Evolutionary conservation across 768 basidiomycete genomes (phyloP).

Genomic region (Imleria badia): DNA sequence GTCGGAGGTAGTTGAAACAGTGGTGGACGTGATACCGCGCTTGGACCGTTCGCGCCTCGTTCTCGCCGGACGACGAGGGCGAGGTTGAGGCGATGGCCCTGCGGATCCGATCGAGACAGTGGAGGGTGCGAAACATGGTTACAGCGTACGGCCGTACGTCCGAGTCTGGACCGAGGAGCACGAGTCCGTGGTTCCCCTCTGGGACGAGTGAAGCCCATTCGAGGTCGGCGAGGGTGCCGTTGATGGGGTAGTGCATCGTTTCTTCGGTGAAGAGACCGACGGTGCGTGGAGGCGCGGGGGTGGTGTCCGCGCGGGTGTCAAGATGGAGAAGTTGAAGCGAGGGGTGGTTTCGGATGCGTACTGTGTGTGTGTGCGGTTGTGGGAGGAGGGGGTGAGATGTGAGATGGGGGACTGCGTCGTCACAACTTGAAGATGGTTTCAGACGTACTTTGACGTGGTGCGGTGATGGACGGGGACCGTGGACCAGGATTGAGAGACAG

Average conservation of each 20-base stretch:
- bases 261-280: slow-evolving; percentile 23
- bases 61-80: neutral
- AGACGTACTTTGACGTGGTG: slow-evolving; percentile 17
- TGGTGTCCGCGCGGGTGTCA: neutral
- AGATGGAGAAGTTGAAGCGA: slow-evolving; percentile 17
- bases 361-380: neutral
- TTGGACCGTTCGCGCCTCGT: neutral
- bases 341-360: slow-evolving; percentile 11
- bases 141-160: slow-evolving; percentile 33
- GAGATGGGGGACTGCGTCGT: neutral
- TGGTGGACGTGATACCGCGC: slow-evolving; percentile 26
- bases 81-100: slow-evolving; percentile 12
- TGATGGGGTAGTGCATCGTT: slow-evolving; percentile 22
- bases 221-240: slow-evolving; percentile 23
- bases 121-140: slow-evolving; percentile 40
- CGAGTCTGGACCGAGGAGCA: slow-evolving; percentile 12
- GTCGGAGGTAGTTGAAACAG: slow-evolving; percentile 42
- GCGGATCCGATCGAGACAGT: slow-evolving; percentile 40
- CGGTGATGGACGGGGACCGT: neutral
- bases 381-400: too few relatives aligned
- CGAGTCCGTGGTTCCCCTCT: slow-evolving; percentile 16
- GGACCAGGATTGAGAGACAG: neutral
- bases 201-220: slow-evolving; percentile 29
- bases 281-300: neutral
- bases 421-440: neutral